These are phyloP conservation scores for Chytriomyces sp. DNA, from an alignment of 192 early-diverging fungal genomes.

Conservation along the genomic window DNA sequence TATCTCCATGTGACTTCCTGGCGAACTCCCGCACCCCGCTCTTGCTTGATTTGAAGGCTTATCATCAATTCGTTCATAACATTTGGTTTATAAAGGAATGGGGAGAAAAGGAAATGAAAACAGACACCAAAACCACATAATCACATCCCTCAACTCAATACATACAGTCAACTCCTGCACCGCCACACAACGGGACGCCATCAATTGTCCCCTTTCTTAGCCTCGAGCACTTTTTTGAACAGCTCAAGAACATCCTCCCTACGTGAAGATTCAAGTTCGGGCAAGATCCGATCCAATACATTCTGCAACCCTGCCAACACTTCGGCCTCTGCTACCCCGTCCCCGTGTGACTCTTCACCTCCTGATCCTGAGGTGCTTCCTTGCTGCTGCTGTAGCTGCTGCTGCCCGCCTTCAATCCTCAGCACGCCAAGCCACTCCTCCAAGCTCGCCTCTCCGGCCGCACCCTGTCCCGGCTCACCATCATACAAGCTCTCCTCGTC, in stretches of 20 bases:
- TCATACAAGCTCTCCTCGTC: slow-evolving; percentile 26
- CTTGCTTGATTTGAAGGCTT: no score
- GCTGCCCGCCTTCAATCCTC: slow-evolving; percentile 14
- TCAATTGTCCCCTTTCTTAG: no score
- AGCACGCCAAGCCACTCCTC: slow-evolving; percentile 25
- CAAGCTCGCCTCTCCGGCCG: slow-evolving; percentile 8
- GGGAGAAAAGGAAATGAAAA: no score
- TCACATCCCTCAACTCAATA: no score
- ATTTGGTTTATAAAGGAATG: no score
- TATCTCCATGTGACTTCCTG: no score
- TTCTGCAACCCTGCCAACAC: not conserved
- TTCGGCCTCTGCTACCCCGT: not conserved
- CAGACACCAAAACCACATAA: no score
- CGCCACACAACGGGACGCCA: no score
- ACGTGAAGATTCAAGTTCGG: not conserved
- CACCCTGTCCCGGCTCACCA: slow-evolving; percentile 1
- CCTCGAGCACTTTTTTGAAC: not conserved
- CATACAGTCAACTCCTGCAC: no score
- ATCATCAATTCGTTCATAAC: no score
- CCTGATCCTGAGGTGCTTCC: not conserved
- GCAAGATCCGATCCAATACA: not conserved
- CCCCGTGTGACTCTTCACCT: not conserved
- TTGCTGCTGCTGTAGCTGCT: not conserved
- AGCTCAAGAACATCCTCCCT: not conserved
- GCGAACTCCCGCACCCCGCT: no score